Evolutionary conservation across 331 rosid genomes (phyloP), one percentile per base, ranked within the genome.

Genomic region (Arachis monticola): DNA sequence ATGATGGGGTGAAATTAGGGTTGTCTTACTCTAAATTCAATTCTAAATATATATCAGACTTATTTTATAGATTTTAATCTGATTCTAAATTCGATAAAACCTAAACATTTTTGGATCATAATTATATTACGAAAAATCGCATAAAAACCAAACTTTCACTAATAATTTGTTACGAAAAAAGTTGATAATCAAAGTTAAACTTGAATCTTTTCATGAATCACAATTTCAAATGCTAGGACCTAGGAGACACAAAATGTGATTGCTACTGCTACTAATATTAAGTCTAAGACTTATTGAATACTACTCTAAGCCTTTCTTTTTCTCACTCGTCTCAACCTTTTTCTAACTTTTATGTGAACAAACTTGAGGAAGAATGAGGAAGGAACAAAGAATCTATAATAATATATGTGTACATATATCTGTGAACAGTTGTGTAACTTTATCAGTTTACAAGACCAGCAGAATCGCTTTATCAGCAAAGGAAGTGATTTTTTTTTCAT

Each of bases 401-500:
- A 3, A 35, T 35, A 35, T 35, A 4, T 35, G 47, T 56, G 9
- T 50, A n/a, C 5, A 53, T 53, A 77, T 64, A 56, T 41, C 32
- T 60, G 51, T 64, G 61, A 72, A 61, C 12, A 2, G 51, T 44
- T 51, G 9, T 51, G 10, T 42, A 60, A 35, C 40, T 35, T 3
- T 35, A 4, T 58, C 74, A 76, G 60, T 46, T 35, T 14, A 60
- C 78, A 76, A 69, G 77, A 77, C 57, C 66, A 22, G 45, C 59
- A 74, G 8, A 46, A 73, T 64, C 67, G 52, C 76, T 76, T 72
- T 75, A 64, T 76, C 77, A 70, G 48, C 88, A 74, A 81, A 74
- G 81, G 83, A 81, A 81, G 83, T 79, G 76, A 85, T 68, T 70
- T 72, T 66, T 82, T 72, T 53, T 13, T 79, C 81, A 76, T 82